Conservation (phyloP, 352 stramenopile genomes). For the Aphanomyces astaci region DNA sequence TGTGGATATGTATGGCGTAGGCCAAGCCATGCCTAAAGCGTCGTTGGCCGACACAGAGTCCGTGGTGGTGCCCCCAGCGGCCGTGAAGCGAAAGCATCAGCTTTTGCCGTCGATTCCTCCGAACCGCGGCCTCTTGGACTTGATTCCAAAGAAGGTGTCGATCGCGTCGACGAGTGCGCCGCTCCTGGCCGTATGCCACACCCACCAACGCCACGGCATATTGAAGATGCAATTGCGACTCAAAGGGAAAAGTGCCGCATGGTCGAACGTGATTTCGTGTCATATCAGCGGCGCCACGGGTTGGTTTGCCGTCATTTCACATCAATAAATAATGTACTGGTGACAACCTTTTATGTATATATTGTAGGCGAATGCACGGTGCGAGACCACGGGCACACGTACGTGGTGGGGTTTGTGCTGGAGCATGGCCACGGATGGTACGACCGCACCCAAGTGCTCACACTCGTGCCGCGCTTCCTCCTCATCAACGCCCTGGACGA, state of each 20-base stretch:
- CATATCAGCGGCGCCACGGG: constrained; percentile 12
- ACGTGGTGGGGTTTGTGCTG: constrained; percentile 68
- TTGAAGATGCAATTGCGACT: constrained; percentile 69
- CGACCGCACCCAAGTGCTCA: constrained; percentile 82
- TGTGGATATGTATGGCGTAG: too few relatives aligned
- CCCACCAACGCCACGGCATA: constrained; percentile 50
- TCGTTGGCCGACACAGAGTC: not conserved
- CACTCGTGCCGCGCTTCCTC: constrained; percentile 78
- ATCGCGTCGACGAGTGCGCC: constrained; percentile 41
- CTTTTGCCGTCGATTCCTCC: constrained; percentile 70
- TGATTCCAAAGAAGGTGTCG: constrained; percentile 50
- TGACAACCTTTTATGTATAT: too few relatives aligned
- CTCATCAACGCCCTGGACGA: constrained; percentile 64
- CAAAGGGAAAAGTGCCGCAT: constrained; percentile 25
- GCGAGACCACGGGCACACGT: not conserved
- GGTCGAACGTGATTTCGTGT: constrained; percentile 8
- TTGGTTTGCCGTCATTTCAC: too few relatives aligned
- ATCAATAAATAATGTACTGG: too few relatives aligned
- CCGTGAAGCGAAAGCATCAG: constrained; percentile 25
- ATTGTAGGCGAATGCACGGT: constrained; percentile 15
- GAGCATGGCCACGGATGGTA: constrained; percentile 62
- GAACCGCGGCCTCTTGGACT: constrained; percentile 71
- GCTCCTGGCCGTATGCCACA: constrained; percentile 77
- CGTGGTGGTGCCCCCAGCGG: not conserved
- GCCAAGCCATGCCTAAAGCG: not conserved